phyloP scores from a whole-genome alignment of 345 rosid species.

The Lagerstroemia speciosa region DNA sequence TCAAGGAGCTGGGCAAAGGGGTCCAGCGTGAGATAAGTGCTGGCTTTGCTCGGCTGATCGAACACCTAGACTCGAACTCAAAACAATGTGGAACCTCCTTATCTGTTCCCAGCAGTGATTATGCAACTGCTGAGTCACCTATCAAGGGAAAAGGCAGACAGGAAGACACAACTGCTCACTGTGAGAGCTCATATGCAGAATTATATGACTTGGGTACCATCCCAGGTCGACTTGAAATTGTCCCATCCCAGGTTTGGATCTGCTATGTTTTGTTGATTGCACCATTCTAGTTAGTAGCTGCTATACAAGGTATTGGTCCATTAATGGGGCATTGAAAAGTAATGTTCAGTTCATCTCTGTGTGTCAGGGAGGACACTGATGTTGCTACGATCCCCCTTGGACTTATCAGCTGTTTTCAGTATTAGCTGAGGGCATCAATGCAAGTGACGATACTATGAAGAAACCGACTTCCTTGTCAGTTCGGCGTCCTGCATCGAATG shows the following conservation, averaged over 20 bases:
- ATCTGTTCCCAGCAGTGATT: constrained; percentile 23
- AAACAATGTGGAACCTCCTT: constrained; percentile 39
- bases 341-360: not conserved
- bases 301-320: too few species aligned
- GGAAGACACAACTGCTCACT: constrained; percentile 22
- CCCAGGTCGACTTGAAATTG: constrained; percentile 24
- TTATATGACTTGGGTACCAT: constrained; percentile 13
- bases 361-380: constrained; percentile 24
- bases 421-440: constrained; percentile 17
- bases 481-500: constrained; percentile 62
- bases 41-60: constrained; percentile 71
- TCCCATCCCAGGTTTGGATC: constrained; percentile 23
- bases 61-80: constrained; percentile 56
- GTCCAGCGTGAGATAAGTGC: constrained; percentile 84
- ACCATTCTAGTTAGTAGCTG: not conserved
- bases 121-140: constrained; percentile 27
- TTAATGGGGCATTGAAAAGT: not conserved
- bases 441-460: constrained; percentile 50
- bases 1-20: constrained; percentile 85
- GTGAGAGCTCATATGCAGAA: constrained; percentile 15
- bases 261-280: not conserved
- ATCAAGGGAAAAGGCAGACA: constrained; percentile 47
- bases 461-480: constrained; percentile 42
- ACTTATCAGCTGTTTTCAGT: not conserved
- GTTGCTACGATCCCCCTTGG: not conserved